Percentiles rank a stretch among this genome's conserved stretches.
phyloP scores from a whole-genome alignment of 768 basidiomycete genomes.

The Russula sp. region DNA sequence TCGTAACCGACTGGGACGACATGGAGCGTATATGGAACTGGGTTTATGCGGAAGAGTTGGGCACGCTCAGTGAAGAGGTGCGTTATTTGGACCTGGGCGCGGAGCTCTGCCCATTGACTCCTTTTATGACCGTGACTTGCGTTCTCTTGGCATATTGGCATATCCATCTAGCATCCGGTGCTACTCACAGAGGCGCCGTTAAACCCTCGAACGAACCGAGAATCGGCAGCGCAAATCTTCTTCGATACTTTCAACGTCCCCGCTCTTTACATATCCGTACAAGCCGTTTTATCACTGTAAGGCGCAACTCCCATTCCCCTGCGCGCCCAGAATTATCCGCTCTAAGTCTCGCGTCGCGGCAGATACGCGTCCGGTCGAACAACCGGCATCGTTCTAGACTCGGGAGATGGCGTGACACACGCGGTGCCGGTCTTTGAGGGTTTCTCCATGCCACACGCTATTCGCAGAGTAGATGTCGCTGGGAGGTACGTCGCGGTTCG shows the following conservation, averaged over 20 bases:
- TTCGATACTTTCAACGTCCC: conserved; percentile 99
- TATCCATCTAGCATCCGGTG: conserved; percentile 80
- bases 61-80: conserved; percentile 96
- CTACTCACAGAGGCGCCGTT: conserved; percentile 95
- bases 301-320: conserved; percentile 33
- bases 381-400: conserved; percentile 98
- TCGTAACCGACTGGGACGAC: conserved; percentile 99
- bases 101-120: neutral
- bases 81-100: conserved; percentile 22
- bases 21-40: conserved; percentile 99
- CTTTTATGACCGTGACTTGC: conserved; percentile 11
- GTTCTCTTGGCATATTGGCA: conserved; percentile 24
- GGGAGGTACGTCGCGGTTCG: conserved; percentile 60
- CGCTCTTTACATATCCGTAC: conserved; percentile 92
- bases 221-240: conserved; percentile 96
- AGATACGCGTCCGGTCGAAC: conserved; percentile 98
- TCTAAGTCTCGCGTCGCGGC: conserved; percentile 11
- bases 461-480: conserved; percentile 92
- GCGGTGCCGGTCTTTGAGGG: conserved; percentile 99
- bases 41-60: conserved; percentile 94
- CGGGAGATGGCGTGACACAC: conserved; percentile 98
- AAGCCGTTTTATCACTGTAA: conserved; percentile 94
- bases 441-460: conserved; percentile 98
- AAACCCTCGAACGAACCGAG: conserved; percentile 94
- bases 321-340: neutral